phyloP scores from a whole-genome alignment of 257 asterid genomes.

The Solanum piurae region DNA sequence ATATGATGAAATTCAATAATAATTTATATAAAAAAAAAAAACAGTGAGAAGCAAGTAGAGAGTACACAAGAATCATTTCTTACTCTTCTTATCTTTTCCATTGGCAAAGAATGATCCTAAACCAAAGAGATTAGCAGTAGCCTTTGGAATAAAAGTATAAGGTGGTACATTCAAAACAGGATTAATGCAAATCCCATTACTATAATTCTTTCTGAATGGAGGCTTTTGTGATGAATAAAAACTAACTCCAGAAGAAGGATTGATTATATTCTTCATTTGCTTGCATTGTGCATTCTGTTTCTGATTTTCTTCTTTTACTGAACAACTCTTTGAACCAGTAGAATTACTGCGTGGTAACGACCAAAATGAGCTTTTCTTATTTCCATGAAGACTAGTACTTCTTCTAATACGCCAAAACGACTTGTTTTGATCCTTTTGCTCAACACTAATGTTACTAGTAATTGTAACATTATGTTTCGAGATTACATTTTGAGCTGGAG shows the following conservation, averaged over 20 bases:
- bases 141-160: slow-evolving; percentile 15
- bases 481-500: background rate
- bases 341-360: slow-evolving; percentile 34
- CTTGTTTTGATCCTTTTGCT: slow-evolving; percentile 6
- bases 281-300: slow-evolving; percentile 3
- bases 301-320: slow-evolving; percentile 7
- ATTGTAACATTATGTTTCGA: background rate
- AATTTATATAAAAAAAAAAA: background rate
- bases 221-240: slow-evolving; percentile 24
- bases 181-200: slow-evolving; percentile 22
- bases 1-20: background rate
- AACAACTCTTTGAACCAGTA: slow-evolving; percentile 23
- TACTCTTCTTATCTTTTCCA: slow-evolving; percentile 24
- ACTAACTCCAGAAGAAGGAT: background rate
- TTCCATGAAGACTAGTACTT: slow-evolving; percentile 27
- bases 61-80: slow-evolving; percentile 8
- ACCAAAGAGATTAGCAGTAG: slow-evolving; percentile 34
- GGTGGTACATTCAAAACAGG: slow-evolving; percentile 31
- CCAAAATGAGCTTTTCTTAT: slow-evolving; percentile 34
- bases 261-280: background rate
- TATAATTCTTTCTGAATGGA: slow-evolving; percentile 22
- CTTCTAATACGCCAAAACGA: slow-evolving; percentile 28
- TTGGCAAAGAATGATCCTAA: slow-evolving; percentile 29
- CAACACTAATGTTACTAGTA: background rate
- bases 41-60: background rate